phyloP scores from a whole-genome alignment of 345 rosid genomes.

The Eutrema yunnanense region DNA sequence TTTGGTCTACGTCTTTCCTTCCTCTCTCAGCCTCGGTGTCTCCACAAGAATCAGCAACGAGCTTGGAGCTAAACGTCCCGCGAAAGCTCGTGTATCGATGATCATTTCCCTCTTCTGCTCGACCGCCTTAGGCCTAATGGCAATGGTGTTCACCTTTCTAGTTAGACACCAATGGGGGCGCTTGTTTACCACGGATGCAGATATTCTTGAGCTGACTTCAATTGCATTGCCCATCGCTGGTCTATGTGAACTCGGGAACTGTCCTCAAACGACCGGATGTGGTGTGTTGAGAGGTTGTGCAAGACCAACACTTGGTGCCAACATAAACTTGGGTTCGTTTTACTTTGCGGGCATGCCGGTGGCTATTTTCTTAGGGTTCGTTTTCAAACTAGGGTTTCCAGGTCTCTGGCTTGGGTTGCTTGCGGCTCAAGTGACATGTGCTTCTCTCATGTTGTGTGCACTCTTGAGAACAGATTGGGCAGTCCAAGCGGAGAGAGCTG shows the following conservation, averaged over 20 bases:
- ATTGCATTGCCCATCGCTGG: constrained; percentile 84
- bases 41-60: constrained; percentile 89
- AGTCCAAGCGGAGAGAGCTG: constrained; percentile 65
- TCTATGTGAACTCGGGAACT: constrained; percentile 91
- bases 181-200: constrained; percentile 60
- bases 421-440: constrained; percentile 93
- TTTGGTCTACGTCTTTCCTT: constrained; percentile 84
- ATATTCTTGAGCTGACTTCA: constrained; percentile 71
- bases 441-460: constrained; percentile 62
- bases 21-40: constrained; percentile 83
- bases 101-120: constrained; percentile 70
- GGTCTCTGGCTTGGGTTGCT: constrained; percentile 91
- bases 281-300: constrained; percentile 90
- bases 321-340: constrained; percentile 90
- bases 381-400: constrained; percentile 61
- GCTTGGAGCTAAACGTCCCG: constrained; percentile 83
- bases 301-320: constrained; percentile 82
- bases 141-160: constrained; percentile 58
- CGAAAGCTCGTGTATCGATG: constrained; percentile 67
- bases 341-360: constrained; percentile 94
- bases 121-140: constrained; percentile 52
- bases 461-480: constrained; percentile 72
- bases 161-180: constrained; percentile 86
- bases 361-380: constrained; percentile 58
- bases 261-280: constrained; percentile 95